Evolutionary conservation across 345 rosid genomes (phyloP).

Genomic region (Microthlaspi erraticum): DNA sequence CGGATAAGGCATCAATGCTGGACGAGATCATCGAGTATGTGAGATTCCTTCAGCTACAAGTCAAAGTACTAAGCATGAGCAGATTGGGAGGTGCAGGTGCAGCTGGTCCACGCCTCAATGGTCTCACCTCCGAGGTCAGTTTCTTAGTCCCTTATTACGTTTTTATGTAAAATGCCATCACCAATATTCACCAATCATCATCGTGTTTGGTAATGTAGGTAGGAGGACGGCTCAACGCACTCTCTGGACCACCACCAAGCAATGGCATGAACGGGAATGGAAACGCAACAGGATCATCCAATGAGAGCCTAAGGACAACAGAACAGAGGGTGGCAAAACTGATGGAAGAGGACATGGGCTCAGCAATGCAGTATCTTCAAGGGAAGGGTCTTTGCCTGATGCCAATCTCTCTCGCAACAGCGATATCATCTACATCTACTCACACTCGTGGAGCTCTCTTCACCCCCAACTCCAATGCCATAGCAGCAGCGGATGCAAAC

Average conservation of each 20-base stretch:
- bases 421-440: conserved; percentile 77
- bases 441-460: conserved; percentile 55
- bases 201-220: conserved; percentile 40
- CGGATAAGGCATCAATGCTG: conserved; percentile 99
- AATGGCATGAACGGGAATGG: conserved; percentile 47
- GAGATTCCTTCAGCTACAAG: conserved; percentile 99
- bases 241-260: conserved; percentile 36
- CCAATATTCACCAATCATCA: not conserved
- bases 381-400: conserved; percentile 96
- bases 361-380: conserved; percentile 98
- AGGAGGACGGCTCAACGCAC: conserved; percentile 59
- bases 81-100: conserved; percentile 88
- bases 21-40: conserved; percentile 99
- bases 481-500: conserved; percentile 31
- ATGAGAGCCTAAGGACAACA: conserved; percentile 67
- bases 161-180: conserved; percentile 4
- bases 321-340: conserved; percentile 93
- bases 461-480: conserved; percentile 13
- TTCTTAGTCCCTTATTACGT: conserved; percentile 1
- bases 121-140: conserved; percentile 76
- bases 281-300: conserved; percentile 45
- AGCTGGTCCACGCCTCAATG: conserved; percentile 84
- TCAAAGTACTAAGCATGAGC: conserved; percentile 98
- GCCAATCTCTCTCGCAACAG: conserved; percentile 95
- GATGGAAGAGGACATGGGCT: conserved; percentile 98